Conservation (phyloP, 31 red algal species). For the Porphyra umbilicalis region DNA sequence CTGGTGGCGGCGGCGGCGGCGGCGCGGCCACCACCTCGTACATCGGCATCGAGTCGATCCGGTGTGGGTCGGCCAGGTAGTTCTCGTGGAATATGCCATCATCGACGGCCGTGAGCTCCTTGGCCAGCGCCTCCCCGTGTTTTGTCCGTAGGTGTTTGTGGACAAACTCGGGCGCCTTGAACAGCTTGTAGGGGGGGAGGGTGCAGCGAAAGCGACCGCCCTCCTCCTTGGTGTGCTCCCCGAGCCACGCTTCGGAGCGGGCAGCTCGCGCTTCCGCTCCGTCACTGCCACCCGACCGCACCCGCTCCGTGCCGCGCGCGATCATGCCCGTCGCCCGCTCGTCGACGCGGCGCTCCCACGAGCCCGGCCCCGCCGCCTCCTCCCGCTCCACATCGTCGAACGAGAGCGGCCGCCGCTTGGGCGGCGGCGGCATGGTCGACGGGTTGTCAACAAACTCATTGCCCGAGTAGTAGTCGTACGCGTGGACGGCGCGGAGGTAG, state of each 20-base stretch:
- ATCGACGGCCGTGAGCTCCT: conserved; percentile 4
- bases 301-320: conserved; percentile 32
- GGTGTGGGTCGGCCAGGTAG: conserved; percentile 14
- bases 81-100: conserved; percentile 10
- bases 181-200: conserved; percentile 63
- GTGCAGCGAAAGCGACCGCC: conserved; percentile 49
- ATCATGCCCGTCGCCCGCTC: conserved; percentile 41
- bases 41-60: neutral
- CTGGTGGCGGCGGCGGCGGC: neutral
- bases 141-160: conserved; percentile 59
- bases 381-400: conserved; percentile 13
- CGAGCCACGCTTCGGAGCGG: conserved; percentile 29
- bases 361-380: neutral
- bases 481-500: conserved; percentile 52
- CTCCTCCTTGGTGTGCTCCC: conserved; percentile 57
- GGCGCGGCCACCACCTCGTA: neutral
- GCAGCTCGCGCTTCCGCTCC: conserved; percentile 6
- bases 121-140: conserved; percentile 42
- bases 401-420: neutral
- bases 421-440: conserved; percentile 46
- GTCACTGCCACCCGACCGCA: conserved; percentile 34
- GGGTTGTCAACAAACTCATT: conserved; percentile 63
- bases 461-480: conserved; percentile 64
- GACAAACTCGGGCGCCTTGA: conserved; percentile 66
- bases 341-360: conserved; percentile 40